Percentiles rank a stretch among this genome's conserved stretches.
Evolutionary conservation across 768 basidiomycete genomes (phyloP).

Genomic region (Collybia sp.): DNA sequence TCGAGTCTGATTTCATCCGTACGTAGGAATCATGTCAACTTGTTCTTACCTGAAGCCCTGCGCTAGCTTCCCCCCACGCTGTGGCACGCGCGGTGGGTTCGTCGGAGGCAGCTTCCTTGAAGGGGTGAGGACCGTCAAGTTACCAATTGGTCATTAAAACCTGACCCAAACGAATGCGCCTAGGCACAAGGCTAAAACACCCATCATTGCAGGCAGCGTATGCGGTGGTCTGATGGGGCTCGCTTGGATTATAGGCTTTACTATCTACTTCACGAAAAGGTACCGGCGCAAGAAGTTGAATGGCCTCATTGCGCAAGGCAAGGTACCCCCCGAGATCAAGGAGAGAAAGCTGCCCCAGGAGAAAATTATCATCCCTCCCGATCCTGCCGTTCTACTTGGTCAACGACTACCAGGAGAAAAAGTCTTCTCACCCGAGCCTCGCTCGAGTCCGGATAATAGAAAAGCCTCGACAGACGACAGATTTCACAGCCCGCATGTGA

Average conservation of each 20-base stretch:
- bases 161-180: too few species aligned
- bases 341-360: conserved; percentile 33
- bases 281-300: conserved; percentile 43
- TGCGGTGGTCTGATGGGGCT: neutral
- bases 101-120: conserved; percentile 33
- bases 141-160: too few species aligned
- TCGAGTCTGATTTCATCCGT: too few species aligned
- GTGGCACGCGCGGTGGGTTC: conserved; percentile 22
- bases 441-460: conserved; percentile 5
- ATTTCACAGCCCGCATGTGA: conserved; percentile 1
- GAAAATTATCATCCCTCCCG: conserved; percentile 55
- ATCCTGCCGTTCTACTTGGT: conserved; percentile 61
- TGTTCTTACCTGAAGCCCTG: too few species aligned
- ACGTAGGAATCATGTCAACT: too few species aligned
- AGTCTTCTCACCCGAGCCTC: conserved; percentile 5
- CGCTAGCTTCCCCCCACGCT: neutral
- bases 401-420: conserved; percentile 36
- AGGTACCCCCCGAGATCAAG: conserved; percentile 33
- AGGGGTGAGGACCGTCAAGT: conserved; percentile 23
- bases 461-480: conserved; percentile 3
- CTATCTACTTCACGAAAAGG: conserved; percentile 53
- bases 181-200: neutral
- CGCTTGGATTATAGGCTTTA: conserved; percentile 50
- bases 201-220: neutral
- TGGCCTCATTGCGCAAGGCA: conserved; percentile 37